Evolutionary conservation across 2,329 filamentous ascomycete genomes (phyloP).

Genomic region (Alternaria tenuissima): DNA sequence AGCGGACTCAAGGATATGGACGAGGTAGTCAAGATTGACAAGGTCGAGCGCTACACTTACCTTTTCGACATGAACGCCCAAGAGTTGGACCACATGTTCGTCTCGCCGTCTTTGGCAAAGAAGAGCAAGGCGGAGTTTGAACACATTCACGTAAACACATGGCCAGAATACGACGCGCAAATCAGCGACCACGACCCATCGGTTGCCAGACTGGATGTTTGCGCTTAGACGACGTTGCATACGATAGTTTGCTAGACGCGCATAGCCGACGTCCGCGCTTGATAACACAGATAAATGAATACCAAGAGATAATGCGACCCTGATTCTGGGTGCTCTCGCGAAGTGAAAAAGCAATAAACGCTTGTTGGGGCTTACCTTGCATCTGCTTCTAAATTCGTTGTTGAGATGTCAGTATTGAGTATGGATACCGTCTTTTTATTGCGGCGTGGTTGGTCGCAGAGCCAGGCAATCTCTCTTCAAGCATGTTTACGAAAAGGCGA

Average conservation of each 20-base stretch:
- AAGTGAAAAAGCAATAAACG: slow-evolving; percentile 1
- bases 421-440: slow-evolving; percentile 20
- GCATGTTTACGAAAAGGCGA: neutral
- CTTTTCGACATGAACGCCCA: slow-evolving; percentile 74
- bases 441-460: slow-evolving; percentile 17
- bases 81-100: slow-evolving; percentile 74
- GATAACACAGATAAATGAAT: neutral
- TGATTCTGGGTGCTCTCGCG: neutral
- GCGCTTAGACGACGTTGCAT: slow-evolving; percentile 41
- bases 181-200: slow-evolving; percentile 75
- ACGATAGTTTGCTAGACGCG: slow-evolving; percentile 8
- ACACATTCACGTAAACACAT: slow-evolving; percentile 76
- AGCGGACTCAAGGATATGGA: slow-evolving; percentile 70
- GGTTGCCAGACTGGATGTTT: slow-evolving; percentile 70
- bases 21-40: slow-evolving; percentile 61
- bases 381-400: neutral
- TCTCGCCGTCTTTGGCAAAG: slow-evolving; percentile 62
- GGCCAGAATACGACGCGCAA: slow-evolving; percentile 65
- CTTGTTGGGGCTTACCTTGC: slow-evolving; percentile 1
- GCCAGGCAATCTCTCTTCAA: slow-evolving; percentile 4
- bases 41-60: slow-evolving; percentile 73
- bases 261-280: slow-evolving; percentile 5
- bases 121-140: slow-evolving; percentile 60
- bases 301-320: slow-evolving; percentile 2
- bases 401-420: slow-evolving; percentile 13